These are phyloP conservation scores for Osmanthus fragrans DNA, from an alignment of 257 asterid genomes.

Conservation along the genomic window DNA sequence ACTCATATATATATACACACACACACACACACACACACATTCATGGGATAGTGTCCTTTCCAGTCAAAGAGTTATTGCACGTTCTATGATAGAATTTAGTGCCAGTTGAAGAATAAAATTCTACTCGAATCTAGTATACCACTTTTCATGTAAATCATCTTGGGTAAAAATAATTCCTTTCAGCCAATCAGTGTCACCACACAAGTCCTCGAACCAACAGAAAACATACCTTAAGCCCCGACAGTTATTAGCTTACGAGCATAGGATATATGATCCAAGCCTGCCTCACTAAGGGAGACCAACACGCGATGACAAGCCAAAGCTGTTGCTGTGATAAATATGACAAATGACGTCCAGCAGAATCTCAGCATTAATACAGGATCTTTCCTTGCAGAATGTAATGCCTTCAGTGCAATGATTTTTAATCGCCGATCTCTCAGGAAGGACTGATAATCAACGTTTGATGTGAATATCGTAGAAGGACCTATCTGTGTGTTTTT, in stretches of 20 bases:
- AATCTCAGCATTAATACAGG: slow-evolving; percentile 59
- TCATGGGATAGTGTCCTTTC: not conserved
- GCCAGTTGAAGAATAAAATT: not conserved
- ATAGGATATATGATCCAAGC: slow-evolving; percentile 41
- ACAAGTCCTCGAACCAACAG: not conserved
- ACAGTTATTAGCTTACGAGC: slow-evolving; percentile 43
- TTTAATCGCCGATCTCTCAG: slow-evolving; percentile 78
- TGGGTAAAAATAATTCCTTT: not conserved
- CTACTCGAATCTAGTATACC: not conserved
- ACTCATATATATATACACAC: not conserved
- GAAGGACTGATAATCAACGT: slow-evolving; percentile 40
- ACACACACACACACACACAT: not conserved
- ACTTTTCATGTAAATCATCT: not conserved
- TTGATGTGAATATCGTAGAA: slow-evolving; percentile 12
- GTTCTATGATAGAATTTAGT: not conserved
- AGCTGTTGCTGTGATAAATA: slow-evolving; percentile 59
- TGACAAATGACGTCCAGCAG: slow-evolving; percentile 56
- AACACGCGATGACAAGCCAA: slow-evolving; percentile 60
- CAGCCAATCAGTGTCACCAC: not conserved
- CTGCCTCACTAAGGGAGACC: slow-evolving; percentile 46
- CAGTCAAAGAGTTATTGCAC: not conserved
- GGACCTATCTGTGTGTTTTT: slow-evolving; percentile 32
- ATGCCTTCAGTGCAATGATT: slow-evolving; percentile 63
- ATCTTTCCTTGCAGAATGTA: slow-evolving; percentile 63
- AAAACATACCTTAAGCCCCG: slow-evolving; percentile 29